Conservation (phyloP, 208 protist species). For the Trypanosoma platydactyli region DNA sequence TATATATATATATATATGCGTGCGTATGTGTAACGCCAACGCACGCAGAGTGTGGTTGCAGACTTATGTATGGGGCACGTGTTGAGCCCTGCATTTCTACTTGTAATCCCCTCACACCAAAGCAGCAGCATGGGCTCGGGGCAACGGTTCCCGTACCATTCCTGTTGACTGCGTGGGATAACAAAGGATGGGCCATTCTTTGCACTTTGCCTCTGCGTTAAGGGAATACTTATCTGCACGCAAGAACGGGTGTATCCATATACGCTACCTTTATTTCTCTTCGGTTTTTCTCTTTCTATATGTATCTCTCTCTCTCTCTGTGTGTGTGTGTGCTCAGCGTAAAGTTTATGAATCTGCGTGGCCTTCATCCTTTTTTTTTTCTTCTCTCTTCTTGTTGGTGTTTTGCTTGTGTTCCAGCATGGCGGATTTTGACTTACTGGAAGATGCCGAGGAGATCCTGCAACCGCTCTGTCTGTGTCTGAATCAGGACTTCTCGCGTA, state of each 20-base stretch:
- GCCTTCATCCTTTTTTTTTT: conserved; percentile 9
- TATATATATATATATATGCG: neutral
- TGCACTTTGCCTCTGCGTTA: too few relatives aligned
- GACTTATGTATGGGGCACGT: neutral
- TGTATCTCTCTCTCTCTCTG: conserved; percentile 1
- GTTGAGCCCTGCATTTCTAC: neutral
- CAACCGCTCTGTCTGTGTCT: conserved; percentile 54
- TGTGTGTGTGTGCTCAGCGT: neutral
- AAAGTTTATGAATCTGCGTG: neutral
- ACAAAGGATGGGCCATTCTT: too few relatives aligned
- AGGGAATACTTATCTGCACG: too few relatives aligned
- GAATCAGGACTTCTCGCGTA: conserved; percentile 62
- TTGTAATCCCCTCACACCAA: neutral
- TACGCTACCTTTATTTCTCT: conserved; percentile 16
- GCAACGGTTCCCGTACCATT: neutral
- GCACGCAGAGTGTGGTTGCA: too few relatives aligned
- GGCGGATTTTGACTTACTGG: conserved; percentile 28
- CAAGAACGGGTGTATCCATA: too few relatives aligned
- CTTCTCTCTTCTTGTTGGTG: neutral
- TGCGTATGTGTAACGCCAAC: neutral
- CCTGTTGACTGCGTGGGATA: neutral
- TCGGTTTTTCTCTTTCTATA: conserved; percentile 1
- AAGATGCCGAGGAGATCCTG: conserved; percentile 30
- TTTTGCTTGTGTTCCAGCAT: neutral
- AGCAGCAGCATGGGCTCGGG: too few relatives aligned